phyloP scores from a whole-genome alignment of 148 eudicot genomes.

The Bassia scoparia region DNA sequence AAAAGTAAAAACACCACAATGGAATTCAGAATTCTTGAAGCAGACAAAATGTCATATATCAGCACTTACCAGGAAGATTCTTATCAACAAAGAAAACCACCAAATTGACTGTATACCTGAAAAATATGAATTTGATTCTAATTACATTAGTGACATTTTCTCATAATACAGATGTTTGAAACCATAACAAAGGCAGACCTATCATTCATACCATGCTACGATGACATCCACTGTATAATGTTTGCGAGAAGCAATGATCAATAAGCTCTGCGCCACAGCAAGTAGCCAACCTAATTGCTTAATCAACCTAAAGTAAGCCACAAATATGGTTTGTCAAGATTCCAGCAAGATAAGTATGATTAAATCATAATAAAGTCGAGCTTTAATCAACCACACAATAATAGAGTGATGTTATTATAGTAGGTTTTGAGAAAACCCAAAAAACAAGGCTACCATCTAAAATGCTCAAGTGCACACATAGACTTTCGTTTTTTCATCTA shows the following conservation, averaged over 20 bases:
- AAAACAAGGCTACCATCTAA: no score
- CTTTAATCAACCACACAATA: neutral
- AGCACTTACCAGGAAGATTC: constrained; percentile 64
- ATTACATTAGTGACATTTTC: constrained; percentile 2
- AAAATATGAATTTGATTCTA: neutral
- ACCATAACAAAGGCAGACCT: neutral
- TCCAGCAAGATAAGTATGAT: neutral
- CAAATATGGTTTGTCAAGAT: neutral
- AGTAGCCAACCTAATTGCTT: constrained; percentile 81
- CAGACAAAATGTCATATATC: neutral
- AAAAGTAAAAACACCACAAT: neutral
- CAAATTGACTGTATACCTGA: constrained; percentile 94
- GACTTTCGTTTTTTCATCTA: no score
- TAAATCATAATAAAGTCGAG: neutral
- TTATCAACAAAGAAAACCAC: constrained; percentile 83
- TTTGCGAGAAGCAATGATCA: constrained; percentile 93
- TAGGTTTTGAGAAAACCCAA: no score
- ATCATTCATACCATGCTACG: constrained; percentile 66
- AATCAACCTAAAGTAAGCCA: constrained; percentile 48
- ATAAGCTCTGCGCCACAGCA: constrained; percentile 73
- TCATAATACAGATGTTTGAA: neutral
- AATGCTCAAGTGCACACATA: no score
- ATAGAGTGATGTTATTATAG: no score
- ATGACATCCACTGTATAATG: constrained; percentile 95
- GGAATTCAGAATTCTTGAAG: neutral